A percentile compares a stretch with the other conserved stretches of the same genome.
phyloP scores from a whole-genome alignment of 805 yeast genomes.

The Saccharomycopsis lassenensis region DNA sequence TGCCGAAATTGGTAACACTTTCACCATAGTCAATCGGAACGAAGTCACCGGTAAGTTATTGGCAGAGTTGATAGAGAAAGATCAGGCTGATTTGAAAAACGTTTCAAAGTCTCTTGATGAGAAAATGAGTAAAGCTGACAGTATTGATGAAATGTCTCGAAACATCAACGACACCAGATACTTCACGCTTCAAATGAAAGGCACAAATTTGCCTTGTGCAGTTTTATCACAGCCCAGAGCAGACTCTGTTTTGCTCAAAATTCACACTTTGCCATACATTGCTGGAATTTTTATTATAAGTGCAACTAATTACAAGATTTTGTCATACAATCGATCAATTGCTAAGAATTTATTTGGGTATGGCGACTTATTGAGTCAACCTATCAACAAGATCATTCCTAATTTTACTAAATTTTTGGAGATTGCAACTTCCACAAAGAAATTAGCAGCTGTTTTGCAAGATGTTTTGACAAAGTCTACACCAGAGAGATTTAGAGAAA shows the following conservation, averaged over 20 bases:
- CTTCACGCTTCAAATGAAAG: constrained; percentile 38
- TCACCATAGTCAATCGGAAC: constrained; percentile 1
- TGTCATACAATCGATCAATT: constrained; percentile 73
- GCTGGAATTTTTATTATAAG: constrained; percentile 76
- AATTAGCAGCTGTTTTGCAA: constrained; percentile 21
- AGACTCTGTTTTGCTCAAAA: constrained; percentile 44
- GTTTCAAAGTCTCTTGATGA: constrained; percentile 11
- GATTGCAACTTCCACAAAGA: constrained; percentile 24
- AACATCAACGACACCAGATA: constrained; percentile 49
- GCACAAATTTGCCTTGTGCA: constrained; percentile 59
- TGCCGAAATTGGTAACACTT: constrained; percentile 16
- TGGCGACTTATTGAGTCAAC: constrained; percentile 30
- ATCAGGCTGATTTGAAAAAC: constrained; percentile 17
- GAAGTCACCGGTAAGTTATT: constrained; percentile 19
- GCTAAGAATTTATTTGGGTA: constrained; percentile 71
- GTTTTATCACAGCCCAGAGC: constrained; percentile 28
- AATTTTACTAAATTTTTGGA: constrained; percentile 39
- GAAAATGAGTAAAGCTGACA: constrained; percentile 11
- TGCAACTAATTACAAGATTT: constrained; percentile 32
- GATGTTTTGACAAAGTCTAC: constrained; percentile 10
- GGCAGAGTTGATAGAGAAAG: constrained; percentile 12
- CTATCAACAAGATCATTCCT: constrained; percentile 53
- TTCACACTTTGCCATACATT: constrained; percentile 73
- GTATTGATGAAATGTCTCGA: constrained; percentile 27
- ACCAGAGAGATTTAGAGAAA: constrained; percentile 11